Conservation (phyloP, 768 basidiomycete genomes). For the Rhizopogon vesiculosus region DNA sequence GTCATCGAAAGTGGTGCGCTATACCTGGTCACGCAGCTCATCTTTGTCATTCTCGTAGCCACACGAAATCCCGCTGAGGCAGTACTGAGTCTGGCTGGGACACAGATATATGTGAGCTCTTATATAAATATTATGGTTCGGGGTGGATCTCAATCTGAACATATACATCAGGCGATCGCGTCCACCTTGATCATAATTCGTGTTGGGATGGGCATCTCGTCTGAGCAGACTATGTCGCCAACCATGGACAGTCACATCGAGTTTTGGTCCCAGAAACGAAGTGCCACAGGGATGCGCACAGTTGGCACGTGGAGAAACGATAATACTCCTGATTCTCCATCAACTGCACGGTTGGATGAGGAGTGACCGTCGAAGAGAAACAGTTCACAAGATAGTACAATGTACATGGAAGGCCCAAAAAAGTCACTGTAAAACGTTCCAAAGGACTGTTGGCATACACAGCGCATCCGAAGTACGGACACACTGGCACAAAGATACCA, state of each 20-base stretch:
- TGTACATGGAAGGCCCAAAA: no score
- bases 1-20: constrained; percentile 27
- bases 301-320: neutral
- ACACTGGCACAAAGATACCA: neutral
- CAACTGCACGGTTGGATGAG: no score
- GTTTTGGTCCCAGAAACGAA: neutral
- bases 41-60: constrained; percentile 27
- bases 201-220: constrained; percentile 11
- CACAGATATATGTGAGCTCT: constrained; percentile 26
- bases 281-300: neutral
- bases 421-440: neutral
- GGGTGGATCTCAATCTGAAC: neutral
- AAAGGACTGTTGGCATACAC: neutral
- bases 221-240: neutral
- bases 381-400: no score
- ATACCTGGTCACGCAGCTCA: constrained; percentile 25
- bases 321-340: neutral
- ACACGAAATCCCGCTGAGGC: constrained; percentile 23
- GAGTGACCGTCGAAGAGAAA: neutral
- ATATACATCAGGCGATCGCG: constrained; percentile 7
- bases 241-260: neutral
- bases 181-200: constrained; percentile 16
- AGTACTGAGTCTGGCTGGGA: constrained; percentile 18
- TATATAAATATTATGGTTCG: neutral
- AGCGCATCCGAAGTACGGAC: neutral